These are phyloP conservation scores for Aegilops umbellulata DNA, from an alignment of 176 grass and related monocot genomes.

Conservation along the genomic window DNA sequence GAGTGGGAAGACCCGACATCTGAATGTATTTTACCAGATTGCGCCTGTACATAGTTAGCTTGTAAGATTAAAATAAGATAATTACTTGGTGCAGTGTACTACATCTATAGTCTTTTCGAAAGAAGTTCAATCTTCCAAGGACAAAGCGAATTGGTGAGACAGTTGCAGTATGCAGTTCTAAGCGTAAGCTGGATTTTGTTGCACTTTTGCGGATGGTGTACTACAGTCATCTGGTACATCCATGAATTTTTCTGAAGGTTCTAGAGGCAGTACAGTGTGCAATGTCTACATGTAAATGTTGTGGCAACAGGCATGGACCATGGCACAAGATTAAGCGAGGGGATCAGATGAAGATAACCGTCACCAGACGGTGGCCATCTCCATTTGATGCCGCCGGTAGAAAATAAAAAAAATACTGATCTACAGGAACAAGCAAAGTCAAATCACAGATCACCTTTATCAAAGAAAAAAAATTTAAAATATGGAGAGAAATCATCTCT, in stretches of 20 bases:
- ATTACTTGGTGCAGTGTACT: not conserved
- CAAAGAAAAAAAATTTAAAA: not conserved
- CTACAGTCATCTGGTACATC: not conserved
- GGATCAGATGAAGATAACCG: not conserved
- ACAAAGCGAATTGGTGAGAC: not conserved
- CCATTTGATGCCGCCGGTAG: not conserved
- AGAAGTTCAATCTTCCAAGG: not conserved
- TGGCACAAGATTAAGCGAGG: not conserved
- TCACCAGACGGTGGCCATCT: not conserved
- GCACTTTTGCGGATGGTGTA: not conserved
- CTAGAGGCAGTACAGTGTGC: not conserved
- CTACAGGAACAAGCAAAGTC: not conserved
- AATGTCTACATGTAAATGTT: not conserved
- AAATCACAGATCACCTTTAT: not conserved
- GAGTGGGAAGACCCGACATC: too few relatives aligned
- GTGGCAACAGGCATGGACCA: not conserved
- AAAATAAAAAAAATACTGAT: not conserved
- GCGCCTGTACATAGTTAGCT: not conserved
- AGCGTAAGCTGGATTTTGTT: not conserved
- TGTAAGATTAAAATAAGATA: not conserved
- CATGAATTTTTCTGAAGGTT: not conserved
- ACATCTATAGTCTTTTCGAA: not conserved
- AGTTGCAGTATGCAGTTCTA: not conserved
- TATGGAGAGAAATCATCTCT: not conserved
- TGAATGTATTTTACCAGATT: too few relatives aligned